These are phyloP conservation scores for Russula virescens DNA, from an alignment of 768 basidiomycete genomes.

Conservation along the genomic window DNA sequence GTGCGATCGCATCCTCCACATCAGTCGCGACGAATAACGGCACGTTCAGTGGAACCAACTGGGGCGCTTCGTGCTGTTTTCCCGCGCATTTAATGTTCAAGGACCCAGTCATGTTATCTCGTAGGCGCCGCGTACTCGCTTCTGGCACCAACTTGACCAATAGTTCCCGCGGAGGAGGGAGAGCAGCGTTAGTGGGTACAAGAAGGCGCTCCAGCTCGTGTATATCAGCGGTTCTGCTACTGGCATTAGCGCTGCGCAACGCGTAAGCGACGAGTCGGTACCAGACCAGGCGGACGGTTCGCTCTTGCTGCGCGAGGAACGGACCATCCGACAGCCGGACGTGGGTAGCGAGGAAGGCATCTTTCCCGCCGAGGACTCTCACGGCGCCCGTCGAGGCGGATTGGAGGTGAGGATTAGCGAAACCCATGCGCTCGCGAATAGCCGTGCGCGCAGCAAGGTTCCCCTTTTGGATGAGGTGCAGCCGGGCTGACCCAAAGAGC, in stretches of 20 bases:
- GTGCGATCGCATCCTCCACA: conserved; percentile 34
- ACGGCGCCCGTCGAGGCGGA: conserved; percentile 37
- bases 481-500: conserved; percentile 69
- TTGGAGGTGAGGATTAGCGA: conserved; percentile 45
- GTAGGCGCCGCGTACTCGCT: conserved; percentile 10
- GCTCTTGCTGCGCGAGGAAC: conserved; percentile 41
- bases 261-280: conserved; percentile 47
- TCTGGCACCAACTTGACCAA: conserved; percentile 25
- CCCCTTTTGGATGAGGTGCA: conserved; percentile 41
- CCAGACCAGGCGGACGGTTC: conserved; percentile 48
- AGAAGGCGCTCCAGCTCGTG: conserved; percentile 10
- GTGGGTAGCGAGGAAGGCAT: conserved; percentile 55
- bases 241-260: conserved; percentile 32
- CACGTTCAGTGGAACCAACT: conserved; percentile 42
- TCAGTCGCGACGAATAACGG: conserved; percentile 69
- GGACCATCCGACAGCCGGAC: conserved; percentile 63
- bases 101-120: background rate
- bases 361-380: conserved; percentile 35
- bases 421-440: conserved; percentile 53
- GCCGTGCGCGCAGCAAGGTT: conserved; percentile 41
- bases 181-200: conserved; percentile 18
- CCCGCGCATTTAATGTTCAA: conserved; percentile 35
- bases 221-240: background rate
- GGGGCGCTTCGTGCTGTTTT: conserved; percentile 32
- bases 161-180: conserved; percentile 25